Base-by-base conservation (phyloP, 495 filamentous ascomycete species). In the Daldinia vernicosa region DNA sequence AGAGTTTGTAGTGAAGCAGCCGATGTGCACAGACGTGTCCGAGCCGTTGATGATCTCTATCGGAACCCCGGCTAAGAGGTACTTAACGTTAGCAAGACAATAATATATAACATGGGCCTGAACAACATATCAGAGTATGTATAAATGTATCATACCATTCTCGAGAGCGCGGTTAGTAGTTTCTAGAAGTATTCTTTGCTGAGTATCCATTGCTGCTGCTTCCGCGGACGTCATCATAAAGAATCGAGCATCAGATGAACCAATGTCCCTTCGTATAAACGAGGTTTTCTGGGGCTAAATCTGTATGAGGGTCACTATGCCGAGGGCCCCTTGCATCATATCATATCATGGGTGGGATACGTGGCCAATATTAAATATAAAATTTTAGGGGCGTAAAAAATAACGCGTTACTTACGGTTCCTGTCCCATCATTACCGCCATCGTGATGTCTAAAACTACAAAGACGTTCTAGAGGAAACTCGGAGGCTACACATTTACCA, bases 141-240 rank as follows among this genome's bases (percentile, higher is more conserved):
- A 14, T 28, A 28, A 9, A 52, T 24, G 7, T 27, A 52, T 9
- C 47, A 26, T 28, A 52, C 47, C 47, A 52, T 52, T 52, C n/a
- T 52, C 22, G 11, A 52, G 47, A 26, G 47, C 47, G 4, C 47
- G 19, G 26, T 52, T 27, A 17, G 47, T 52, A 4, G 22, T 52
- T 28, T 52, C 22, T 14, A 52, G 47, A 28, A 52, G 47, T 17
- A 52, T 28, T 52, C 47, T 27, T 52, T 52, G 47, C 47, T 52
- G 47, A 2, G 47, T 22, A 7, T 52, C 47, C 22, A 28, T 52
- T 12, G 47, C 47, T 52, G 11, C 26, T 52, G 47, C 47, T n/a
- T 52, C 47, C 14, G 27, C 47, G 4, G 47, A 24, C 19, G 47
- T 52, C 47, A 52, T 52, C 47, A 19, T 12, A 28, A 52, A 52